Evolutionary conservation across 208 protist species (phyloP).

Genomic region (Strigomonas oncopelti): DNA sequence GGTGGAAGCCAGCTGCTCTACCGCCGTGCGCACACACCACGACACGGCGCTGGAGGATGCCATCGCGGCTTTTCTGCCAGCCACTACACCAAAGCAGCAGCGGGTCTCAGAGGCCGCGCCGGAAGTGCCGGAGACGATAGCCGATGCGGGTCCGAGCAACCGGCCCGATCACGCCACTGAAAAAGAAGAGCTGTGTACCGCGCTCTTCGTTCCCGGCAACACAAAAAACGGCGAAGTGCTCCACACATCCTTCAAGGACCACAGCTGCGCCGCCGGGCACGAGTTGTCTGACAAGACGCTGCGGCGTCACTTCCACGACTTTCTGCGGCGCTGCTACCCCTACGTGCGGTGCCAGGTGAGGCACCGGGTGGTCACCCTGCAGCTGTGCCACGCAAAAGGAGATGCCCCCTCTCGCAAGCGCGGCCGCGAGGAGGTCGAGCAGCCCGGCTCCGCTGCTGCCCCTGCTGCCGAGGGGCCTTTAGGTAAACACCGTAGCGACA

Average conservation of each 20-base stretch:
- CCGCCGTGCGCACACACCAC: not conserved
- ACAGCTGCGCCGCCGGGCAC: constrained; percentile 5
- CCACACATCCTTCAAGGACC: too few relatives aligned
- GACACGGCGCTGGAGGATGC: not conserved
- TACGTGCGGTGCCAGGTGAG: constrained; percentile 50
- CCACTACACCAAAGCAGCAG: not conserved
- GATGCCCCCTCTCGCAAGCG: not conserved
- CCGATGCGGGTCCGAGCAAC: not conserved
- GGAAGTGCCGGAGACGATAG: too few relatives aligned
- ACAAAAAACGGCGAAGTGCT: too few relatives aligned
- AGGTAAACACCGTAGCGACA: not conserved
- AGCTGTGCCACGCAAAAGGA: not conserved
- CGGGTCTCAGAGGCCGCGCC: too few relatives aligned
- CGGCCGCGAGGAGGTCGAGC: not conserved
- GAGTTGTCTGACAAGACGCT: constrained; percentile 48
- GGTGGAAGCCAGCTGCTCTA: too few relatives aligned
- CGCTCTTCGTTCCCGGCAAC: too few relatives aligned
- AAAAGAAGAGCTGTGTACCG: too few relatives aligned
- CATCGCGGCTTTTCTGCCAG: not conserved
- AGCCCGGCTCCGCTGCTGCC: not conserved
- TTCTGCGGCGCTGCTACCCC: constrained; percentile 59
- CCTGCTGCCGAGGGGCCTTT: too few relatives aligned
- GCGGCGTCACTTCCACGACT: constrained; percentile 62
- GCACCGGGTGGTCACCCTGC: constrained; percentile 39
- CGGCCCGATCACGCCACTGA: too few relatives aligned